These are phyloP conservation scores for Epichloe hybrida DNA, from an alignment of 2,329 filamentous ascomycete genomes.

Conservation along the genomic window DNA sequence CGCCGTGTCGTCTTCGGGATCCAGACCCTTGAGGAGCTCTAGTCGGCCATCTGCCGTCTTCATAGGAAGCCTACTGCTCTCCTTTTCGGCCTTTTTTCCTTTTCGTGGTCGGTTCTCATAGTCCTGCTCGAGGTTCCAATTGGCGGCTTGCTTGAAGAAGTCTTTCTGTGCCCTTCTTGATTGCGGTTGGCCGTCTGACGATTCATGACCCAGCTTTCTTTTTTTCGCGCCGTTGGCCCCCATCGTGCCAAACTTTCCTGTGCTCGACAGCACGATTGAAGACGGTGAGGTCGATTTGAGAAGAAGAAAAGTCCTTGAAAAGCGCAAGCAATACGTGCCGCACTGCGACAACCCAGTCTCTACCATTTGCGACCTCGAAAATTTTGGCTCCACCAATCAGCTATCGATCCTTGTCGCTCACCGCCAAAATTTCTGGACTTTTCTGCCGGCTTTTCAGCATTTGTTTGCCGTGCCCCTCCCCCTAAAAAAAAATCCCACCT, in stretches of 20 bases:
- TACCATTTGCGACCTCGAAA: not conserved
- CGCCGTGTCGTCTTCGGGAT: slow-evolving; percentile 48
- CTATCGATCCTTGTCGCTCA: slow-evolving; percentile 11
- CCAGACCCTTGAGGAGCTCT: slow-evolving; percentile 42
- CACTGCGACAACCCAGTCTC: not conserved
- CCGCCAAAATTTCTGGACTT: slow-evolving; percentile 26
- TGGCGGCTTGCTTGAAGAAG: slow-evolving; percentile 61
- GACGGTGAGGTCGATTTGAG: not conserved
- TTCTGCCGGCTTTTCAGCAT: slow-evolving; percentile 16
- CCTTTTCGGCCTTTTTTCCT: slow-evolving; percentile 57
- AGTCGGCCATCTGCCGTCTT: slow-evolving; percentile 69
- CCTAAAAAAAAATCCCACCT: slow-evolving; percentile 4
- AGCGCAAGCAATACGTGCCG: not conserved
- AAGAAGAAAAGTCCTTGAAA: not conserved
- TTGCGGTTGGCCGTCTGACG: slow-evolving; percentile 30
- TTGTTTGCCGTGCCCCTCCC: slow-evolving; percentile 7
- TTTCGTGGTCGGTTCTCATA: slow-evolving; percentile 75
- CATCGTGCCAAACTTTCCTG: slow-evolving; percentile 21
- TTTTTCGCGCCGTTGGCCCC: slow-evolving; percentile 37
- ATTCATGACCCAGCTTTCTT: slow-evolving; percentile 42
- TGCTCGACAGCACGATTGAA: not conserved
- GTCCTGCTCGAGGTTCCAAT: slow-evolving; percentile 85
- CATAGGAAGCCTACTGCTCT: slow-evolving; percentile 68
- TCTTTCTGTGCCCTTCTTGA: slow-evolving; percentile 38
- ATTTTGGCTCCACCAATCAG: slow-evolving; percentile 13